Percentiles rank a stretch among this genome's conserved stretches.
Evolutionary conservation across 495 filamentous ascomycete species (phyloP).

Genomic region (Tuber calosporum): DNA sequence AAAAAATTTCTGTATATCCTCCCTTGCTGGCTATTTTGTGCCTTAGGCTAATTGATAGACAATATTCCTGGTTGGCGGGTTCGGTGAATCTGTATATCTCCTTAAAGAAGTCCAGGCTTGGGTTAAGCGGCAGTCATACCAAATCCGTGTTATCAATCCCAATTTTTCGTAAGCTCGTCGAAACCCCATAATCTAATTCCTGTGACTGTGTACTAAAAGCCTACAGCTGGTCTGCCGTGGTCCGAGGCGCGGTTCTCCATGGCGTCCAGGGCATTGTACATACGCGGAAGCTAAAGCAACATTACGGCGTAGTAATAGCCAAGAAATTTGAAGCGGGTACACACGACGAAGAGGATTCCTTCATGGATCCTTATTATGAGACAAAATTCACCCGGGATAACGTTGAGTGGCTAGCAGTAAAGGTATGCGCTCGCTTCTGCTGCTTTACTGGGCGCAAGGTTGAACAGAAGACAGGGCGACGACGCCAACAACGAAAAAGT

Average conservation of each 20-base stretch:
- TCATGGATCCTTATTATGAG: slow-evolving; percentile 4
- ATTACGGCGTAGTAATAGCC: slow-evolving; percentile 33
- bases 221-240: slow-evolving; percentile 37
- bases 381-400: slow-evolving; percentile 3
- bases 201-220: neutral
- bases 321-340: slow-evolving; percentile 11
- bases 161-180: slow-evolving; percentile 17
- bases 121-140: slow-evolving; percentile 15
- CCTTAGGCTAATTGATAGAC: slow-evolving; percentile 19
- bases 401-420: slow-evolving; percentile 27
- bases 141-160: slow-evolving; percentile 17
- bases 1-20: slow-evolving; percentile 8
- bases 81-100: slow-evolving; percentile 41
- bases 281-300: slow-evolving; percentile 21
- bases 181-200: neutral
- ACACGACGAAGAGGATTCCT: slow-evolving; percentile 20
- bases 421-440: slow-evolving; percentile 10
- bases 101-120: slow-evolving; percentile 30
- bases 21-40: neutral
- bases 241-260: slow-evolving; percentile 38
- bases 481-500: slow-evolving; percentile 9
- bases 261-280: slow-evolving; percentile 24
- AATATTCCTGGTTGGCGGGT: slow-evolving; percentile 43
- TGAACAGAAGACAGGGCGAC: slow-evolving; percentile 16
- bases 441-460: neutral